Evolutionary conservation across 805 yeast species (phyloP), one percentile per base, ranked within the genome.

Genomic region (Metschnikowia anglica): DNA sequence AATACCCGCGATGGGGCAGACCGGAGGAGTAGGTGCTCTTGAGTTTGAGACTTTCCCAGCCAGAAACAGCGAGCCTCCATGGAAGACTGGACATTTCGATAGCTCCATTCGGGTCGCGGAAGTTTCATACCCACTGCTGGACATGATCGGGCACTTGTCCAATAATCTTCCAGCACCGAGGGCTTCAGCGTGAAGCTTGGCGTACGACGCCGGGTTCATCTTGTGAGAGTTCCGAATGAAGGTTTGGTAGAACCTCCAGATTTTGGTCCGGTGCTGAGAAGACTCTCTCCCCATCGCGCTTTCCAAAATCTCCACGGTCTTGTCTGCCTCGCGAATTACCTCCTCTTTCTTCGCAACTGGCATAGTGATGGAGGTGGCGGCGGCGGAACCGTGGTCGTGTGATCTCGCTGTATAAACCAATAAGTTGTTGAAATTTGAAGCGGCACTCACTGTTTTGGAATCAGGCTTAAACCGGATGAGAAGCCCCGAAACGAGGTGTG

Each of bases 211-310:
- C 10, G 61, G 45, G 36, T 51, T 59, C 48, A 62, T 47, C 43
- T 58, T 63, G 35, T 50, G 58, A 8, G 63, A 49, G 44, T 60
- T 62, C 23, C 62, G 60, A 25, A 67, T 55, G 42, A 70, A 62
- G 1, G 70, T 66, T 43, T 63, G 46, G 53, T 70, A 69, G 43
- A 70, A 70, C 31, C 59, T 59, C 75, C 75, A 70, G 37, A 64
- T 53, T 46, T 64, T 66, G 21, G 62, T 44, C 13, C 38, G 34
- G 18, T 39, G 35, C 18, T 4, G 39, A 27, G 34, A 17, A 21
- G 18, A 16, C 29, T 25, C 47, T 15, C 26, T 34, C 27, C 40
- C 45, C 44, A 42, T 34, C 3, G 15, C 9, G 7, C 13, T 39
- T 6, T 53, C 52, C 12, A 53, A 39, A 4, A 45, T 27, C 4